Evolutionary conservation across 495 filamentous ascomycete species (phyloP).

Genomic region (Staphylotrichum longicolle): DNA sequence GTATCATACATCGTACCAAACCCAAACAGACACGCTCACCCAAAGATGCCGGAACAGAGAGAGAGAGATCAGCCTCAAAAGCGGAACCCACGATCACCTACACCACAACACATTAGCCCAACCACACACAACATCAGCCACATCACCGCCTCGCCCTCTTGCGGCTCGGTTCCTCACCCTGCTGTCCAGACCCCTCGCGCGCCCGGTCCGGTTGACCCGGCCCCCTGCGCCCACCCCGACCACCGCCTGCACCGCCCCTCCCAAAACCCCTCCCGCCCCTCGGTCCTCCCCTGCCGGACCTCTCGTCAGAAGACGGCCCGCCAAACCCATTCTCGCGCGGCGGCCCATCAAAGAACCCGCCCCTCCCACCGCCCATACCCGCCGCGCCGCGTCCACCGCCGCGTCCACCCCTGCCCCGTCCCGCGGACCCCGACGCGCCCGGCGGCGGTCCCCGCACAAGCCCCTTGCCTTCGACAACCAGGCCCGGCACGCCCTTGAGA

Average conservation of each 20-base stretch:
- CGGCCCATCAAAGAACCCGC: no score
- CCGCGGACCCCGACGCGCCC: not conserved
- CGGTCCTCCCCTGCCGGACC: no score
- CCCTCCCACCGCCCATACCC: no score
- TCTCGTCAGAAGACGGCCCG: no score
- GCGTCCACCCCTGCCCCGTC: not conserved
- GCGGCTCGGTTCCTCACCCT: slow-evolving; percentile 22
- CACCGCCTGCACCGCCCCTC: not conserved
- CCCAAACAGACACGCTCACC: not conserved
- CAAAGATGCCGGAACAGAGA: not conserved
- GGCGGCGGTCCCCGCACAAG: not conserved
- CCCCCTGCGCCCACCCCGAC: not conserved
- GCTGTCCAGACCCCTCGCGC: not conserved
- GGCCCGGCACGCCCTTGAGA: slow-evolving; percentile 34
- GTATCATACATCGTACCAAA: slow-evolving; percentile 8
- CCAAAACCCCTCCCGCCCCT: not conserved
- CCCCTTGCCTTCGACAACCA: slow-evolving; percentile 17
- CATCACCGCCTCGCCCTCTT: slow-evolving; percentile 19
- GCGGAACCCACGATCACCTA: not conserved
- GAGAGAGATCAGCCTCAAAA: not conserved
- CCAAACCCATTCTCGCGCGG: no score
- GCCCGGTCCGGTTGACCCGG: not conserved
- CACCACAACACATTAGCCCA: slow-evolving; percentile 14
- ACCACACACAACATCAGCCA: slow-evolving; percentile 6
- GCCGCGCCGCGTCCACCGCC: not conserved